Base-by-base conservation (phyloP, 176 grass and related monocot genomes). In the Tillandsia leiboldiana region DNA sequence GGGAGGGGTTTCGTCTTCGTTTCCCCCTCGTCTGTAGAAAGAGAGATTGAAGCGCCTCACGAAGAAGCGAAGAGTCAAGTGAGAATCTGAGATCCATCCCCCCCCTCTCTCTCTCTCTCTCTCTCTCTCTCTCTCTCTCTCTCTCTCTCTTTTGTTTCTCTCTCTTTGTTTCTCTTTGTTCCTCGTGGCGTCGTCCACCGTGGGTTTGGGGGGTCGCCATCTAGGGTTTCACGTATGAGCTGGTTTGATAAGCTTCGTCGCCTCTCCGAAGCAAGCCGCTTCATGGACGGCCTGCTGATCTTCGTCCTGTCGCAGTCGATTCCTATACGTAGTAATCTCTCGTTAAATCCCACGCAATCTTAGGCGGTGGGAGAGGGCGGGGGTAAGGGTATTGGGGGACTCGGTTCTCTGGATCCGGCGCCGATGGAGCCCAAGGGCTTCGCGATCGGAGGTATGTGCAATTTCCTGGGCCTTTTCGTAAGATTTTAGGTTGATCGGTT, bases 261-360 rank as follows among this genome's bases (percentile, higher is more conserved):
- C 74, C 77, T 72, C 74, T 77, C 75, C 23, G 73, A 73, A 70
- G 61, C 49, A 64, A 70, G 77, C 80, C 64, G 75, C 17, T 75
- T 77, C 81, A 96, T 96, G 89, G 94, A 99, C 82, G 90, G 94
- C 29, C 86, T 99, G 70, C 81, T 99, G 82, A 92, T 90, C 83
- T 93, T 99, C 79, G 80, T 99, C 80, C 91, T 97, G 77, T 79
- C 87, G 65, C 84, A 85, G 42, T 99, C 94, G 75, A 84, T 99
- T 83, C 94, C 94, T 99, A 99, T 99, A 99, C 90, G 79, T 82
- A 86, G 61, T 80, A 76, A 66, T 70, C 81, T 70, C 15, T 23
- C 56, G 66, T 14, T 65, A 74, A 59, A 26, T 11, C 67, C n/a
- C 49, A 5, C 78, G 78, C 78, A 80, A 82, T 83, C 75, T 78